phyloP scores from a whole-genome alignment of 2,329 filamentous ascomycete species.

The Aaosphaeria arxii region DNA sequence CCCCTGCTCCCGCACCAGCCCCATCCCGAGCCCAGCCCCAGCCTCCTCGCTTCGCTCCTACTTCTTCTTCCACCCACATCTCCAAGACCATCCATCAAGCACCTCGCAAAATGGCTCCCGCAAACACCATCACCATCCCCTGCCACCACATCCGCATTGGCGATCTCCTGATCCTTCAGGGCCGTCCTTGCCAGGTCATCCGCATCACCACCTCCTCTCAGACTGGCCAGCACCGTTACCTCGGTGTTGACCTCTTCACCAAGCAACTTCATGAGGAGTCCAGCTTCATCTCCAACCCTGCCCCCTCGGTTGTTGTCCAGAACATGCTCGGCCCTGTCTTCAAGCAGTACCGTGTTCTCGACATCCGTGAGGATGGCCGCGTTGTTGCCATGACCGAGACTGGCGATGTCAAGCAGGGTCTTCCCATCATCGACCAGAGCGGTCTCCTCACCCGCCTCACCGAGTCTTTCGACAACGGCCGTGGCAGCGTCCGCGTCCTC shows the following conservation, averaged over 20 bases:
- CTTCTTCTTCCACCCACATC: conserved; percentile 37
- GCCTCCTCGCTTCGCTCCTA: conserved; percentile 25
- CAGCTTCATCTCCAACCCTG: conserved; percentile 94
- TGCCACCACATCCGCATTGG: conserved; percentile 99
- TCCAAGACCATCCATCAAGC: conserved; percentile 15
- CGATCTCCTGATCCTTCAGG: conserved; percentile 98
- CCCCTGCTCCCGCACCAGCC: conserved; percentile 13
- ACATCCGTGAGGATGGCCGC: conserved; percentile 79
- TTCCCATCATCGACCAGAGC: conserved; percentile 94
- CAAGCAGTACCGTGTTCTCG: conserved; percentile 99
- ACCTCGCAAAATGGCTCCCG: conserved; percentile 49
- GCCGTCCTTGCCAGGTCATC: conserved; percentile 99
- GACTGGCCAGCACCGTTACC: conserved; percentile 99
- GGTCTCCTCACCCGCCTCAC: conserved; percentile 78
- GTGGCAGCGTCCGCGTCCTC: conserved; percentile 89
- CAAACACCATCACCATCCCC: conserved; percentile 94
- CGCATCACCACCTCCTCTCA: conserved; percentile 97
- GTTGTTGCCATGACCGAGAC: conserved; percentile 98
- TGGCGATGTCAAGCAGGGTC: conserved; percentile 94
- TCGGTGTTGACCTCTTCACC: conserved; percentile 99
- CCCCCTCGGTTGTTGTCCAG: conserved; percentile 94
- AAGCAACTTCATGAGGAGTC: conserved; percentile 99
- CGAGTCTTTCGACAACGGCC: conserved; percentile 83
- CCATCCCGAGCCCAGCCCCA: not conserved
- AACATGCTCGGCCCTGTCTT: conserved; percentile 99